Conservation (phyloP, 2,329 filamentous ascomycete genomes). For the Clarireedia paspali region DNA sequence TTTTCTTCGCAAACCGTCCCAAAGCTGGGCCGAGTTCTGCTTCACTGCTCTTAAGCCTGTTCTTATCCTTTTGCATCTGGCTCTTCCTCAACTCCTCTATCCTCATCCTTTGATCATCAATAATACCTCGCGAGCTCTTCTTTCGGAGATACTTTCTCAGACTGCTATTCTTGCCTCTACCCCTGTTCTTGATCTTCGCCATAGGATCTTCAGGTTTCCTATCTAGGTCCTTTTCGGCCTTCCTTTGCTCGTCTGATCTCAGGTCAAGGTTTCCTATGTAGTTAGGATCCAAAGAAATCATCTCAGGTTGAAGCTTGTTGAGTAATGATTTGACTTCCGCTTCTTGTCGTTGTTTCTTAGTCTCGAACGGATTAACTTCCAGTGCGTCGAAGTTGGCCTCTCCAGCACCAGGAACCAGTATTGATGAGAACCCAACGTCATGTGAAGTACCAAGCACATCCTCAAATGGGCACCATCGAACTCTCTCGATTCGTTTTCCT, state of each 20-base stretch:
- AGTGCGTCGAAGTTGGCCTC: conserved; percentile 94
- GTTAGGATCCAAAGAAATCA: conserved; percentile 91
- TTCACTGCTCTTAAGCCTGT: conserved; percentile 58
- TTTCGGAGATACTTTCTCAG: conserved; percentile 85
- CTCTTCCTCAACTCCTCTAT: conserved; percentile 74
- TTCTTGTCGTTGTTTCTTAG: conserved; percentile 84
- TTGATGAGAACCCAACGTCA: conserved; percentile 76
- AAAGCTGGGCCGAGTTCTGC: conserved; percentile 78
- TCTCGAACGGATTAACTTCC: conserved; percentile 94
- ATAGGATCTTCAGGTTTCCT: conserved; percentile 50
- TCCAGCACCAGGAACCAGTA: conserved; percentile 89
- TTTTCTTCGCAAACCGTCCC: conserved; percentile 74
- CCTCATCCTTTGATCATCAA: conserved; percentile 87
- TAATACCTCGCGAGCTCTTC: conserved; percentile 85
- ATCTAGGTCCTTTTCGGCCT: conserved; percentile 74
- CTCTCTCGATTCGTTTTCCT: conserved; percentile 69
- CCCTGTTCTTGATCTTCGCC: conserved; percentile 64
- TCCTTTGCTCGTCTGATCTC: conserved; percentile 67
- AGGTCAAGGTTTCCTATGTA: conserved; percentile 85
- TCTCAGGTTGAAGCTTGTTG: conserved; percentile 92
- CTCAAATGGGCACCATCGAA: conserved; percentile 91
- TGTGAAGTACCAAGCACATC: conserved; percentile 85
- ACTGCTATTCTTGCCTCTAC: conserved; percentile 82
- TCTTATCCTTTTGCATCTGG: conserved; percentile 59
- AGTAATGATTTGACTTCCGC: conserved; percentile 81